phyloP scores from a whole-genome alignment of 106 monocot species.

The Vanilla planifolia region DNA sequence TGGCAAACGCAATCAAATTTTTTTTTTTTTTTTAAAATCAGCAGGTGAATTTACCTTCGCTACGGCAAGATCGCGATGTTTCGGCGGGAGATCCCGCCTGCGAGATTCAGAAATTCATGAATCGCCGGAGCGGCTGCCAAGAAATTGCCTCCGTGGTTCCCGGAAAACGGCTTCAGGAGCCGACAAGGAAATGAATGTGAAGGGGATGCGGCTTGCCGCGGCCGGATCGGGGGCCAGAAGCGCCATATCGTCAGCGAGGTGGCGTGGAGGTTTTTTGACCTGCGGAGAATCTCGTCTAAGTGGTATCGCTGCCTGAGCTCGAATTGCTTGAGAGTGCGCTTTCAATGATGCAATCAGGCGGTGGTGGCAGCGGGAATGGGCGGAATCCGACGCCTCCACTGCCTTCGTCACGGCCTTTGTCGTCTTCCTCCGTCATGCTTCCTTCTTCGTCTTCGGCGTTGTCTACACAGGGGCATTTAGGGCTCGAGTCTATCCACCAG shows the following conservation, averaged over 20 bases:
- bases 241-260: not conserved
- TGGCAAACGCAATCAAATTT: not conserved
- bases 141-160: not conserved
- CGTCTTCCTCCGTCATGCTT: constrained; percentile 27
- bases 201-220: not conserved
- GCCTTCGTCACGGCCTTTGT: constrained; percentile 5
- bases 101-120: not conserved
- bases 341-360: constrained; percentile 21
- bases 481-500: constrained; percentile 11
- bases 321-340: not conserved
- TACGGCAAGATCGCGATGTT: not conserved
- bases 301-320: not conserved
- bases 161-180: not conserved
- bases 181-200: not conserved
- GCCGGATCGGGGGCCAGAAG: not conserved
- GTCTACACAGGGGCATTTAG: constrained; percentile 19
- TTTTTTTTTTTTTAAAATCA: not conserved
- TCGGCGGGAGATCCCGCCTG: not conserved
- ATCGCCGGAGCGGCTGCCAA: not conserved
- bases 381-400: constrained; percentile 15
- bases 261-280: not conserved
- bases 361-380: constrained; percentile 14
- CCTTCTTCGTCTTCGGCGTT: constrained; percentile 35
- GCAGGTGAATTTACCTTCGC: not conserved
- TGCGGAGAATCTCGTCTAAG: not conserved